Evolutionary conservation across 306 rosid species (phyloP).

Genomic region (Cucurbita pepo): DNA sequence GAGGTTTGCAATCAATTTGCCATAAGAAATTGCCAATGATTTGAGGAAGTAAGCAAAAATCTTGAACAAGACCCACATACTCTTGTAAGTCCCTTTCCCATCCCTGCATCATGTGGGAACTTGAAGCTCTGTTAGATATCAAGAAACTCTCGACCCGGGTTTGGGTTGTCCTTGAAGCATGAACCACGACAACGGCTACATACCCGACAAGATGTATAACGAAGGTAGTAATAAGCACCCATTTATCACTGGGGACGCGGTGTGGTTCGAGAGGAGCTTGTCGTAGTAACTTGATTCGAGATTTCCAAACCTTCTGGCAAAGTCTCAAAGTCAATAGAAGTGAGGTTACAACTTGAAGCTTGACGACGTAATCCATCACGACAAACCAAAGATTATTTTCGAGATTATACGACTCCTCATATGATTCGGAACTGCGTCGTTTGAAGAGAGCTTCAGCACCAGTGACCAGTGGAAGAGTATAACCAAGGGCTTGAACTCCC

Average conservation of each 20-base stretch:
- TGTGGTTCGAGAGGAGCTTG: slow-evolving; percentile 45
- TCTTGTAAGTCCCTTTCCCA: slow-evolving; percentile 68
- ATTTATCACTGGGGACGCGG: slow-evolving; percentile 51
- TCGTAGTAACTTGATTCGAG: slow-evolving; percentile 48
- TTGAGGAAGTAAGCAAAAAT: slow-evolving; percentile 82
- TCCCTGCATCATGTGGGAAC: slow-evolving; percentile 22
- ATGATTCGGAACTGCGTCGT: slow-evolving; percentile 35
- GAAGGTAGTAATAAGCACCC: slow-evolving; percentile 37
- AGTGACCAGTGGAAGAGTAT: slow-evolving; percentile 67
- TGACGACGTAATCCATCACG: slow-evolving; percentile 54
- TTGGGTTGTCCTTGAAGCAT: slow-evolving; percentile 23
- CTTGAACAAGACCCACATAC: slow-evolving; percentile 76
- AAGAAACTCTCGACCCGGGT: slow-evolving; percentile 17
- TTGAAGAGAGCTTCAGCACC: slow-evolving; percentile 77
- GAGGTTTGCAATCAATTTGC: slow-evolving; percentile 63
- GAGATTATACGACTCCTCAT: slow-evolving; percentile 26
- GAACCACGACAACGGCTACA: slow-evolving; percentile 35
- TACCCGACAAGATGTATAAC: slow-evolving; percentile 46
- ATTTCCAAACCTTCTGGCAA: slow-evolving; percentile 86
- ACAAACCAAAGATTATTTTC: slow-evolving; percentile 40
- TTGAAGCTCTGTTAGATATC: slow-evolving; percentile 14
- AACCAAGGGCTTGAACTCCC: slow-evolving; percentile 73
- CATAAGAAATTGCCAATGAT: slow-evolving; percentile 66
- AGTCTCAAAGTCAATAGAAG: slow-evolving; percentile 64
- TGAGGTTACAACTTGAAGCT: slow-evolving; percentile 55